Conservation (phyloP, 306 rosid genomes). For the Cucumis hystrix region DNA sequence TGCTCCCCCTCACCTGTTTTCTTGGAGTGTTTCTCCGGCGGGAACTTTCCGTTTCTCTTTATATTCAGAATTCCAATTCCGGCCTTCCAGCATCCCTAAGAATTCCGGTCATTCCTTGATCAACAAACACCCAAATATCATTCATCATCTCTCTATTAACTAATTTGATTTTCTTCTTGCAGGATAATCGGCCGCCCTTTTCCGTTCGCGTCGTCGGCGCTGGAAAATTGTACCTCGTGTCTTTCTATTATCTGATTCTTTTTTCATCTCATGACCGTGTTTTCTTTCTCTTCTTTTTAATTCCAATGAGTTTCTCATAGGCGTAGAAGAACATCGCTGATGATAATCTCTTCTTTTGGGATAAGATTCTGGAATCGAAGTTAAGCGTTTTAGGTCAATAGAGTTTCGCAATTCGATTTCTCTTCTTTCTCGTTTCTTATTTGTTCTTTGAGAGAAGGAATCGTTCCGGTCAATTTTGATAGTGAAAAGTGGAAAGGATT, state of each 20-base stretch:
- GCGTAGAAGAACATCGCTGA: no score
- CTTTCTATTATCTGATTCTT: not conserved
- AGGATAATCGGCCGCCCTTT: no score
- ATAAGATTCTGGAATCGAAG: no score
- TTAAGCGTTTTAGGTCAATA: no score
- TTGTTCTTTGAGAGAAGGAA: no score
- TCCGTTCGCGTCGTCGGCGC: no score
- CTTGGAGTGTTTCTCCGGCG: conserved; percentile 7
- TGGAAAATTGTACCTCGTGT: not conserved
- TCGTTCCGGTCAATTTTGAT: no score
- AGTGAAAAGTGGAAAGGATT: no score
- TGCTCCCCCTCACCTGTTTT: conserved; percentile 3
- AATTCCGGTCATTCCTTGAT: not conserved
- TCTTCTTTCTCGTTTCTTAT: no score
- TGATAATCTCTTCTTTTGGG: no score
- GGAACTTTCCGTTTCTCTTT: not conserved
- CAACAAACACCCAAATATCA: not conserved
- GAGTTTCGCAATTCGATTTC: no score
- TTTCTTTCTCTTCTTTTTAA: not conserved
- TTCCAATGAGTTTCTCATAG: not conserved
- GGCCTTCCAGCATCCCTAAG: not conserved
- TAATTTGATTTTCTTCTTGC: no score
- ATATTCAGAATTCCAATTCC: not conserved
- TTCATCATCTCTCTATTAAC: not conserved
- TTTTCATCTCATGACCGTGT: not conserved